Base-by-base conservation (phyloP, 2,329 filamentous ascomycete genomes). In the Colletotrichum coccodes region DNA sequence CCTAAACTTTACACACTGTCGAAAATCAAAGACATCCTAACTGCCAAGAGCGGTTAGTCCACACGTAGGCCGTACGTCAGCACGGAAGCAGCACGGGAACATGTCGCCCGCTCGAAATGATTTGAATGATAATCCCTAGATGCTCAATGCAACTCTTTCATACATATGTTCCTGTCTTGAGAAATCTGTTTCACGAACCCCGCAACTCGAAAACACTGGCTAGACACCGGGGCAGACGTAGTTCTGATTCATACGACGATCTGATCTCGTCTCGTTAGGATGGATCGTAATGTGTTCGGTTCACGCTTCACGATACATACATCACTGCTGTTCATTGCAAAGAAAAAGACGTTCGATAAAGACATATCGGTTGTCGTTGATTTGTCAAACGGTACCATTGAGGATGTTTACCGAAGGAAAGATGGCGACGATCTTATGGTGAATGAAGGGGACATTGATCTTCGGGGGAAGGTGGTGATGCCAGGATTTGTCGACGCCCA, bases 401-500 rank as follows among this genome's bases (percentile, higher is more conserved):
- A 73, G 44, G 69, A 76, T 23, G 72, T 83, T 2, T 68, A 58
- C 44, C 77, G 76, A 21, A 52, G 71, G 28, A 76, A 79, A 34
- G 60, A 73, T 23, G 65, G 73, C 7, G 60, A 67, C n/a, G 65
- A 65, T n/a, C 63, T 76, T n/a, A 71, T 75, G 42, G 70, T 75
- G 12, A 64, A 73, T 4, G 72, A 75, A 6, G 78, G 75, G 18
- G 82, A 86, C 46, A 84, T 90, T 71, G 85, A 89, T 66, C 82
- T 90, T n/a, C 82, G 87, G 11, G 84, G 84, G 63, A 80, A 83
- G 63, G 78, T 83, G 26, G 83, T 86, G 6, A 78, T 88, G 58
- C 86, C 86, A 0, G 86, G 86, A 11, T 78, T 88, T 6, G 85
- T 89, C 4, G 86, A 89, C 73, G 82, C 85, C 0, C 86, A 88